phyloP scores from a whole-genome alignment of 148 eudicot species.

The Vaccinium myrtillus region DNA sequence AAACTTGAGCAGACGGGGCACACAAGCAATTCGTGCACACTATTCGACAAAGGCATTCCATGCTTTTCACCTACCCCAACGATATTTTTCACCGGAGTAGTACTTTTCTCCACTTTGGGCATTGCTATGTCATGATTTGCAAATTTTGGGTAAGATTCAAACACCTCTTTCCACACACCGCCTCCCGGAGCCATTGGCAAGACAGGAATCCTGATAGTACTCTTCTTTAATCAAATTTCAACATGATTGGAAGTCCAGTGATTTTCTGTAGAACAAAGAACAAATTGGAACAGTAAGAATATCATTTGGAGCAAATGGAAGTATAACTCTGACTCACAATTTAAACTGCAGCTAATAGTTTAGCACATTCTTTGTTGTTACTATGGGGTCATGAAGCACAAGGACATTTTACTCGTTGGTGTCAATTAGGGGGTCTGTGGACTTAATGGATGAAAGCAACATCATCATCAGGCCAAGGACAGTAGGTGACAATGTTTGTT shows the following conservation, averaged over 20 bases:
- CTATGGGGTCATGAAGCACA: no score
- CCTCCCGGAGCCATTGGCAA: conserved; percentile 38
- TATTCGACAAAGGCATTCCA: conserved; percentile 30
- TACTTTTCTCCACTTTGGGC: conserved; percentile 27
- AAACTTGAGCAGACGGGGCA: conserved; percentile 45
- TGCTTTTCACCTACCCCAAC: conserved; percentile 29
- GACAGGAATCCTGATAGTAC: neutral
- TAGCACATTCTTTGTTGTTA: no score
- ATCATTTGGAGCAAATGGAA: neutral
- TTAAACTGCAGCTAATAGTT: no score
- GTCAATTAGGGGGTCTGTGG: no score
- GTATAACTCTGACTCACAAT: neutral
- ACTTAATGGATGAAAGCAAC: neutral
- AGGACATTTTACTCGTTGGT: no score
- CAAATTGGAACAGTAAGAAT: conserved; percentile 8
- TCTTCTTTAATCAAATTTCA: neutral
- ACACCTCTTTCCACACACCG: conserved; percentile 32
- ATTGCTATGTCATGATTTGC: conserved; percentile 19
- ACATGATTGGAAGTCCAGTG: neutral
- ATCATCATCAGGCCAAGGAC: conserved; percentile 10
- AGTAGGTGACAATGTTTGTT: conserved; percentile 14
- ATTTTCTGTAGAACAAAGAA: conserved; percentile 11
- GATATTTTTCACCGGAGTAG: conserved; percentile 14
- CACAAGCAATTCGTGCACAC: conserved; percentile 45
- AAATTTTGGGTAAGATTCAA: conserved; percentile 37